Evolutionary conservation across 1,284 basidiomycete genomes (phyloP).

Genomic region (Bjerkandera adusta): DNA sequence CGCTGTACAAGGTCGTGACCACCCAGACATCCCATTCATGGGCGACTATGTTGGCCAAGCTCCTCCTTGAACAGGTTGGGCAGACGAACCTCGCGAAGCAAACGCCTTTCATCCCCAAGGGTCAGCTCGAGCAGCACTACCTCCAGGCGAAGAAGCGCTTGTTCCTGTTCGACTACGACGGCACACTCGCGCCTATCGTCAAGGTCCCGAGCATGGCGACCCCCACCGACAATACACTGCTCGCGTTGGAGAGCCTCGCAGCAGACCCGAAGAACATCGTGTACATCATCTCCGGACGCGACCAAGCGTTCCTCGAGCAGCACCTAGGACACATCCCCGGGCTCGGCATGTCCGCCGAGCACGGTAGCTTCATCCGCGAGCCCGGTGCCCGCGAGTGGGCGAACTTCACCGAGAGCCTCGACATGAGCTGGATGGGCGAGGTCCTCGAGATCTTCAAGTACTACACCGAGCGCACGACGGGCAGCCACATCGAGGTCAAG

Average conservation of each 20-base stretch:
- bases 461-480: slow-evolving; percentile 94
- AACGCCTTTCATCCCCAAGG: slow-evolving; percentile 82
- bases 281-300: slow-evolving; percentile 98
- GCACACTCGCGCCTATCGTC: slow-evolving; percentile 96
- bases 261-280: slow-evolving; percentile 87
- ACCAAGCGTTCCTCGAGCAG: slow-evolving; percentile 87
- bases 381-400: slow-evolving; percentile 71
- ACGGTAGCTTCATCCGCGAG: slow-evolving; percentile 89
- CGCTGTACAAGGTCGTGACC: slow-evolving; percentile 83
- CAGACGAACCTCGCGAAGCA: slow-evolving; percentile 81
- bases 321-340: slow-evolving; percentile 85
- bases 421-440: slow-evolving; percentile 98
- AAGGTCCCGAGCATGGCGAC: slow-evolving; percentile 89
- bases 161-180: slow-evolving; percentile 97
- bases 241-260: slow-evolving; percentile 71
- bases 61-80: slow-evolving; percentile 83
- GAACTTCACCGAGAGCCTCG: slow-evolving; percentile 88
- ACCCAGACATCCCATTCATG: slow-evolving; percentile 96
- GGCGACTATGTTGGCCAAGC: slow-evolving; percentile 89
- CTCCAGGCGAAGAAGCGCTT: slow-evolving; percentile 77
- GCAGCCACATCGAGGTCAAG: slow-evolving; percentile 96
- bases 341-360: slow-evolving; percentile 94
- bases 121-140: slow-evolving; percentile 67
- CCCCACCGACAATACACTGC: slow-evolving; percentile 76
- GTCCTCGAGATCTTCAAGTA: slow-evolving; percentile 95